Evolutionary conservation across 2,329 filamentous ascomycete species (phyloP), one percentile per base, ranked within the genome.

Genomic region (Claviceps purpurea): DNA sequence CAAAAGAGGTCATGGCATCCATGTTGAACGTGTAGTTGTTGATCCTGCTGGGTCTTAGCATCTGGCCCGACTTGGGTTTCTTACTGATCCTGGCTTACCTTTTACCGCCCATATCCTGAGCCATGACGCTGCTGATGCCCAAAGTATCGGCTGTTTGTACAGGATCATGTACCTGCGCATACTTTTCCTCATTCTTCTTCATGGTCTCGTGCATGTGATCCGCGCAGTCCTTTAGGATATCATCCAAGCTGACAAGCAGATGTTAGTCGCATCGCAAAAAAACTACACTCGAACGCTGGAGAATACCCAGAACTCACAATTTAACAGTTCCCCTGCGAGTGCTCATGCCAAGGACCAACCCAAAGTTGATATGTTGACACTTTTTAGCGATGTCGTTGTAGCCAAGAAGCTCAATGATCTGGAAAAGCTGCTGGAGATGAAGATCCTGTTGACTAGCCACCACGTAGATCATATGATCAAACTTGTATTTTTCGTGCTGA

Each of bases 131-230:
- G 57, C 86, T 90, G 65, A 97, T 96, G 57, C 91, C 93, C 3
- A 97, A 78, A 11, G 80, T 88, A 70, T 97, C 93, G 55, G 93
- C 89, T 10, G 84, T 86, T 51, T 80, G 78, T 51, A 81, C 82
- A 0, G 91, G 91, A 66, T 97, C 76, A 62, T 84, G 86, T 20
- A 98, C 84, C 69, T 96, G 89, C 52, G 81, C 72, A 69, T 97
- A 98, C 75, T 98, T 98, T 64, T 78, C 76, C 61, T 86, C 77
- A 68, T 97, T 97, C 73, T 85, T 85, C 69, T 74, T 81, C 93
- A 98, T 98, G 50, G 94, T 88, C 56, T 95, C 88, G 74, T 97
- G 91, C 93, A 98, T 98, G 70, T 90, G 88, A 52, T 96, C 91
- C 61, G 81, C 84, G 7, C 94, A 89, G 60, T 90, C 86, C 16